A percentile compares a stretch with the other conserved stretches of the same genome.
These are phyloP conservation scores for Ceratocystis albifundus DNA, from an alignment of 2,329 filamentous ascomycete species.

Conservation along the genomic window DNA sequence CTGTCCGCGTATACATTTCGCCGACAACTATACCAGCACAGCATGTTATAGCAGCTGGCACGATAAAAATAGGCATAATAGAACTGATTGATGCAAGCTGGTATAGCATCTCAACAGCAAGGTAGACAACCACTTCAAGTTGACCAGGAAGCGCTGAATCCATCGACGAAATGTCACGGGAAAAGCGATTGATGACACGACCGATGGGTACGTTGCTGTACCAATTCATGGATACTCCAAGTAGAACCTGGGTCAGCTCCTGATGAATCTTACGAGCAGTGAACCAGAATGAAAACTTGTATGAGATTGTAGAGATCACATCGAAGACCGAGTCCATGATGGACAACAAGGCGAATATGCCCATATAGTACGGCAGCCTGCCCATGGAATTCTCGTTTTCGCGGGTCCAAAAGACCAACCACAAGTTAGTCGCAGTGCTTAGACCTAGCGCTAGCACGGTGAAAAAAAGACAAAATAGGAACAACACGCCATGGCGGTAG, in stretches of 20 bases:
- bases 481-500: conserved; percentile 18
- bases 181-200: conserved; percentile 44
- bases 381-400: conserved; percentile 31
- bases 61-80: conserved; percentile 42
- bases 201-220: conserved; percentile 44
- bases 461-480: conserved; percentile 13
- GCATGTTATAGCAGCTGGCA: conserved; percentile 38
- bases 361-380: conserved; percentile 41
- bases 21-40: conserved; percentile 36
- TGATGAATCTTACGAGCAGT: conserved; percentile 43
- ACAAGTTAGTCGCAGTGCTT: conserved; percentile 28
- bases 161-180: conserved; percentile 46
- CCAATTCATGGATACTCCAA: conserved; percentile 46
- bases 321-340: conserved; percentile 35
- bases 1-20: conserved; percentile 34
- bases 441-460: conserved; percentile 19
- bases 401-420: conserved; percentile 39
- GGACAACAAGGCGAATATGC: conserved; percentile 40
- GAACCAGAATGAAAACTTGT: conserved; percentile 46
- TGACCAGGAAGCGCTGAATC: conserved; percentile 39
- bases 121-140: conserved; percentile 36
- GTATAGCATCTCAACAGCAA: conserved; percentile 35
- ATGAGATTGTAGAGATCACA: conserved; percentile 36
- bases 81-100: conserved; percentile 39
- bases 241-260: conserved; percentile 40